A percentile compares a stretch with the other conserved stretches of the same genome.
Evolutionary conservation across 2,329 filamentous ascomycete species (phyloP).

Genomic region (Metarhizium sp.): DNA sequence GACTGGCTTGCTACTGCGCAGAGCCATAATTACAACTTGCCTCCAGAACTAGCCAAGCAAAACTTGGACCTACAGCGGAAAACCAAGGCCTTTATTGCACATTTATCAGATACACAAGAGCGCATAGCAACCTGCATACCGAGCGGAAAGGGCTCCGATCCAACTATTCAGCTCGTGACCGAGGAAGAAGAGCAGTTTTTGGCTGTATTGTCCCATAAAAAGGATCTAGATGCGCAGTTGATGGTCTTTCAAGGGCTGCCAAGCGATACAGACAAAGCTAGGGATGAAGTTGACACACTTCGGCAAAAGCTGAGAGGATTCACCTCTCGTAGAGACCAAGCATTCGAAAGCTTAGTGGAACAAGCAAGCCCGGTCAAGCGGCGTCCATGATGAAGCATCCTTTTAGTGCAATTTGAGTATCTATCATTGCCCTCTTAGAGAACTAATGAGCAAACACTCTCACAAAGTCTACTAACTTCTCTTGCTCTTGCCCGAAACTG

Average conservation of each 20-base stretch:
- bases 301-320: constrained; percentile 54
- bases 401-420: not conserved
- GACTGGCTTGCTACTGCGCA: constrained; percentile 32
- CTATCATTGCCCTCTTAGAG: not conserved
- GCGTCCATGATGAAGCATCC: constrained; percentile 12
- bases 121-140: constrained; percentile 33
- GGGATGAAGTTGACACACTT: constrained; percentile 58
- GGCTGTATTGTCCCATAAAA: constrained; percentile 46
- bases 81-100: constrained; percentile 55
- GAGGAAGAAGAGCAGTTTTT: constrained; percentile 50
- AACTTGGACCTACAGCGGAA: constrained; percentile 67
- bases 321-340: constrained; percentile 54
- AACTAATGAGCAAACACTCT: not conserved
- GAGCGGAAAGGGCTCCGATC: constrained; percentile 22
- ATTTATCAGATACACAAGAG: constrained; percentile 53
- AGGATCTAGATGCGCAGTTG: constrained; percentile 52
- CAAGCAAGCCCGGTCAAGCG: constrained; percentile 44
- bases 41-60: constrained; percentile 51
- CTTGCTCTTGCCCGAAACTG: constrained; percentile 55
- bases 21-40: constrained; percentile 39
- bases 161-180: constrained; percentile 48
- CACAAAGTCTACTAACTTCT: constrained; percentile 22
- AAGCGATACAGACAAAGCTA: constrained; percentile 58
- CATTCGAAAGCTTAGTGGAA: constrained; percentile 67
- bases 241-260: constrained; percentile 63